Base-by-base conservation (phyloP, 352 stramenopile species). In the Phytophthora kernoviae region DNA sequence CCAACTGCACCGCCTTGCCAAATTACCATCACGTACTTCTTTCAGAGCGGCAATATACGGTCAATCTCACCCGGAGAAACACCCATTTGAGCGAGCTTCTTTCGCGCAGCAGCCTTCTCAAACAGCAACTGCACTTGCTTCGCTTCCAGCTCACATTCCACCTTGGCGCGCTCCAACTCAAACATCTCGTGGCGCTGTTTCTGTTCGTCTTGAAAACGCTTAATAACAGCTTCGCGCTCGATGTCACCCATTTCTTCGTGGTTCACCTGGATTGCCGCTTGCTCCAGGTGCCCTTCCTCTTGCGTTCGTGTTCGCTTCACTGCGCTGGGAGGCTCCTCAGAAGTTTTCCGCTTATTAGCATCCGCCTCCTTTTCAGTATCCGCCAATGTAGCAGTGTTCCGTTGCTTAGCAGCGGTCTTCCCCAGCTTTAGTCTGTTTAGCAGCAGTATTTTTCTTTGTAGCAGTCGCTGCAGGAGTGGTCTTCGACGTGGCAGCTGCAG, bases 71-170 rank as follows among this genome's bases (percentile, higher is more conserved):
- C 62, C 22, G 63, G 50, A 14, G 72, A 52, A 37, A 84, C 62
- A n/a, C 75, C 75, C 21, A 78, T 66, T 27, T 79, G 72, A 18
- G 78, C 54, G 30, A 84, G 57, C 34, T 75, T 77, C 62, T 81
- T 76, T 9, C 75, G 68, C 12, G 71, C 75, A 33, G 75, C 62
- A 48, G 65, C 66, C 27, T 79, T 84, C 46, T 84, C 75, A 17
- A 71, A 76, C 53, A 79, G 58, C 36, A 81, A 39, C 34, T 84
- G 71, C 42, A 84, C 39, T 22, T 73, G 61, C 41, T 68, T 73
- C 21, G 68, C 55, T 30, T 73, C 52, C 24, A 77, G 18, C 43
- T 77, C 68, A 32, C 37, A 62, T 40, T 70, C 26, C 17, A 73
- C 17, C 48, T 71, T 73, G 27, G 55, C 52, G 20, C 53, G 54